Evolutionary conservation across 2,329 filamentous ascomycete species (phyloP).

Genomic region (Trichoderma oligosporum): DNA sequence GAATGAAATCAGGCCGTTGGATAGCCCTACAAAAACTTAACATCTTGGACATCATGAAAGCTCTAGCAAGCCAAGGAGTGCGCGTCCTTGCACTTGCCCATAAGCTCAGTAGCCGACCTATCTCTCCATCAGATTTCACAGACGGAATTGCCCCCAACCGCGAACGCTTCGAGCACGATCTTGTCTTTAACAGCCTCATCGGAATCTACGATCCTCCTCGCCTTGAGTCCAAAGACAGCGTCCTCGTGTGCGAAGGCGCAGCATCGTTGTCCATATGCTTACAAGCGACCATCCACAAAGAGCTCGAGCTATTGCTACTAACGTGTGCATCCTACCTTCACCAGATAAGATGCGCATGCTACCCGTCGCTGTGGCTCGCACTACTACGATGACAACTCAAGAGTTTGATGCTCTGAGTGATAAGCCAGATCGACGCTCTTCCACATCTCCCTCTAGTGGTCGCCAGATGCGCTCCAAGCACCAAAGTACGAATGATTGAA

Average conservation of each 20-base stretch:
- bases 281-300: constrained; percentile 63
- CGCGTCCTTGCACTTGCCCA: constrained; percentile 62
- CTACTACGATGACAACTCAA: constrained; percentile 59
- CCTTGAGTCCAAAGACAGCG: constrained; percentile 53
- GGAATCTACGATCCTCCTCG: constrained; percentile 67
- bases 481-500: constrained; percentile 72
- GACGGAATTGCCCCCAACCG: constrained; percentile 23
- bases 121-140: constrained; percentile 31
- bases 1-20: constrained; percentile 34
- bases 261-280: constrained; percentile 61
- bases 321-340: constrained; percentile 56
- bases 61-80: constrained; percentile 59
- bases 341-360: constrained; percentile 41
- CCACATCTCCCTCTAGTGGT: constrained; percentile 63
- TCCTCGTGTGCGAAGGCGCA: constrained; percentile 53
- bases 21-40: constrained; percentile 41
- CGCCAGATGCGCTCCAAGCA: constrained; percentile 65
- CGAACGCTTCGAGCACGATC: constrained; percentile 45
- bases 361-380: constrained; percentile 48
- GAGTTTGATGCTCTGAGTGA: constrained; percentile 63
- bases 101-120: constrained; percentile 15
- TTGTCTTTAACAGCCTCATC: constrained; percentile 61
- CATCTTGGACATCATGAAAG: constrained; percentile 63
- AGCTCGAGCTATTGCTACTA: constrained; percentile 55
- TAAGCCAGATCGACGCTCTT: constrained; percentile 57